Evolutionary conservation across 352 stramenopile species (phyloP).

Genomic region (Phytophthora macrochlamydospora): DNA sequence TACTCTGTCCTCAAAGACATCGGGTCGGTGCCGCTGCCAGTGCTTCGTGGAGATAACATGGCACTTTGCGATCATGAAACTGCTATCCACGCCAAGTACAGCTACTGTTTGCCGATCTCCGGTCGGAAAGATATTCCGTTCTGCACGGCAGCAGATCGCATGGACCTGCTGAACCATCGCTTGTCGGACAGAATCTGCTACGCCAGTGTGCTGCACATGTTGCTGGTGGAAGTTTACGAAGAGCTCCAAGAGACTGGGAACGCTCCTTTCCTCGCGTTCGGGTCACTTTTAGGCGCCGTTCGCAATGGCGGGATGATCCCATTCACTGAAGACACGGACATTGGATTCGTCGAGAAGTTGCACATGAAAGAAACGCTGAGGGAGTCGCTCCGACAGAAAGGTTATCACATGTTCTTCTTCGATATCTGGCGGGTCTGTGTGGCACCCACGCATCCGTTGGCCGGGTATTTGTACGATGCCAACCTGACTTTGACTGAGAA

Average conservation of each 20-base stretch:
- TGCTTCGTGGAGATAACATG: constrained; percentile 23
- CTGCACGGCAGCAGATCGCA: constrained; percentile 46
- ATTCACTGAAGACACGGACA: constrained; percentile 60
- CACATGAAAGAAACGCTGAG: constrained; percentile 12
- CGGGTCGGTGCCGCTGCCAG: constrained; percentile 8
- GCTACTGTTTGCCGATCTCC: constrained; percentile 58
- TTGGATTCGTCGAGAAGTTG: constrained; percentile 36
- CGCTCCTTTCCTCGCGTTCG: constrained; percentile 42
- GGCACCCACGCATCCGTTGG: constrained; percentile 45
- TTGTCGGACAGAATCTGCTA: constrained; percentile 45
- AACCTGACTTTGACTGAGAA: constrained; percentile 8
- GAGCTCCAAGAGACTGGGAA: constrained; percentile 34
- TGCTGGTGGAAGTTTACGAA: constrained; percentile 59
- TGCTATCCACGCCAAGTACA: background rate
- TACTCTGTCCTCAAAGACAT: constrained; percentile 21
- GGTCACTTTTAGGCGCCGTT: constrained; percentile 55
- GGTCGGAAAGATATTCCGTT: constrained; percentile 49
- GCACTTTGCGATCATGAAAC: constrained; percentile 24
- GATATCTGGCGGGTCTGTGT: constrained; percentile 48
- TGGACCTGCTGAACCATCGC: constrained; percentile 39
- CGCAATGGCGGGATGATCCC: constrained; percentile 53
- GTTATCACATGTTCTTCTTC: constrained; percentile 55
- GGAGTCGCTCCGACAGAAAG: constrained; percentile 33
- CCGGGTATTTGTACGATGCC: constrained; percentile 37
- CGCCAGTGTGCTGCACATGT: constrained; percentile 54